These are phyloP conservation scores for Ceratocystis huliohia DNA, from an alignment of 2,329 filamentous ascomycete species.

Conservation along the genomic window DNA sequence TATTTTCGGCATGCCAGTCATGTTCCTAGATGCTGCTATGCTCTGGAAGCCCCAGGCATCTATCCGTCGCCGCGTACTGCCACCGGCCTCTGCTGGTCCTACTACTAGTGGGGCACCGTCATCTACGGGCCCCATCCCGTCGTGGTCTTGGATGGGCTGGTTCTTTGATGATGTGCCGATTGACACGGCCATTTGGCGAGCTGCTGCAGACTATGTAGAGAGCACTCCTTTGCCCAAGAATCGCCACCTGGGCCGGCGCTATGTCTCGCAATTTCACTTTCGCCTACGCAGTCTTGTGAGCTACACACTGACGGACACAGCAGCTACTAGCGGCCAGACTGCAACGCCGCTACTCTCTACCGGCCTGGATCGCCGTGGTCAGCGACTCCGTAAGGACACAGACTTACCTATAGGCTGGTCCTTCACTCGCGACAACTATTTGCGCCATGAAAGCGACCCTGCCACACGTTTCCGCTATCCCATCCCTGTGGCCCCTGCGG, in stretches of 20 bases:
- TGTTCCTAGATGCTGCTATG: slow-evolving; percentile 35
- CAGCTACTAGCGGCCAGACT: slow-evolving; percentile 22
- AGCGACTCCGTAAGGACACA: slow-evolving; percentile 28
- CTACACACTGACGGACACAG: slow-evolving; percentile 33
- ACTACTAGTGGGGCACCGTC: slow-evolving; percentile 24
- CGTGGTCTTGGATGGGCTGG: slow-evolving; percentile 39
- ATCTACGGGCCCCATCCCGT: slow-evolving; percentile 29
- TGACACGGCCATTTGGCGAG: slow-evolving; percentile 33
- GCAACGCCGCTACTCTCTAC: slow-evolving; percentile 28
- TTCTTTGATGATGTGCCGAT: slow-evolving; percentile 35
- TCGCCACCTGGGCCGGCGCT: slow-evolving; percentile 28
- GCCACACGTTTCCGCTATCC: slow-evolving; percentile 33
- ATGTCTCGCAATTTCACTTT: slow-evolving; percentile 30
- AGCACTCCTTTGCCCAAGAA: slow-evolving; percentile 28
- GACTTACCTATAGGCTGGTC: slow-evolving; percentile 32
- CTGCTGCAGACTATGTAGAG: slow-evolving; percentile 34
- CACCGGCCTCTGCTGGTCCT: slow-evolving; percentile 12
- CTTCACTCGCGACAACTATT: slow-evolving; percentile 28
- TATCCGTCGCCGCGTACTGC: slow-evolving; percentile 27
- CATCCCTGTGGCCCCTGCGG: slow-evolving; percentile 28
- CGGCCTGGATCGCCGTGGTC: slow-evolving; percentile 32
- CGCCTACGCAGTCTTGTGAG: slow-evolving; percentile 30
- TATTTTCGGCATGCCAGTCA: slow-evolving; percentile 35
- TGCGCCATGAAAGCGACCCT: slow-evolving; percentile 32
- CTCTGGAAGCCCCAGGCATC: slow-evolving; percentile 35